phyloP scores from a whole-genome alignment of 2,329 filamentous ascomycete genomes.

The Phialophora expanda region DNA sequence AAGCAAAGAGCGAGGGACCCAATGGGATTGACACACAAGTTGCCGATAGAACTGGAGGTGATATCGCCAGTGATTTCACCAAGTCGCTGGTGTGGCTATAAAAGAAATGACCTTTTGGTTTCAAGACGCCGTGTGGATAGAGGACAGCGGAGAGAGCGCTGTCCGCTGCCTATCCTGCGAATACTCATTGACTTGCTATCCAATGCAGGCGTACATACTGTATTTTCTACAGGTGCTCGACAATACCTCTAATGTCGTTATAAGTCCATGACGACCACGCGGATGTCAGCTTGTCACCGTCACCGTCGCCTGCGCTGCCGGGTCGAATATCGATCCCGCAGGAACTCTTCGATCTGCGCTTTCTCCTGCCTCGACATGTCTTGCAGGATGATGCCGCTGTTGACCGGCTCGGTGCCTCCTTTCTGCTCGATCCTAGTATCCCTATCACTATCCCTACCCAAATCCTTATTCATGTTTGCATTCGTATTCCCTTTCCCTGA shows the following conservation, averaged over 20 bases:
- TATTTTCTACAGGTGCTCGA: too few species aligned
- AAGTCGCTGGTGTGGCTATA: too few species aligned
- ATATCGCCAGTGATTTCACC: too few species aligned
- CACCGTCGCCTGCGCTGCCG: neutral
- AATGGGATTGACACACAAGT: too few species aligned
- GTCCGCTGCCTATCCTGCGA: too few species aligned
- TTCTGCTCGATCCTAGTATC: neutral
- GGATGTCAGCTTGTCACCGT: neutral
- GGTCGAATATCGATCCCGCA: constrained; percentile 13
- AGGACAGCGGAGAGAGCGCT: too few species aligned
- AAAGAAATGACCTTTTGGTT: too few species aligned
- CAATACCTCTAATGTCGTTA: neutral
- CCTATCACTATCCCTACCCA: neutral
- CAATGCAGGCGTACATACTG: too few species aligned
- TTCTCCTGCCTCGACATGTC: neutral
- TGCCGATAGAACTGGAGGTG: too few species aligned
- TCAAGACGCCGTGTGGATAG: too few species aligned
- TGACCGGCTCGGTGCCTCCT: neutral
- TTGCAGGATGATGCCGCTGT: neutral
- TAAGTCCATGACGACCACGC: neutral
- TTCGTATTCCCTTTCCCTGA: neutral
- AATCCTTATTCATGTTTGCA: neutral
- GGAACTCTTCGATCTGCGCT: constrained; percentile 11
- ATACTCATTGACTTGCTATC: too few species aligned
- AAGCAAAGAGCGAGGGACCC: too few species aligned